Evolutionary conservation across 2,329 filamentous ascomycete species (phyloP), one percentile per base, ranked within the genome.

Genomic region (Ilyonectria destructans): DNA sequence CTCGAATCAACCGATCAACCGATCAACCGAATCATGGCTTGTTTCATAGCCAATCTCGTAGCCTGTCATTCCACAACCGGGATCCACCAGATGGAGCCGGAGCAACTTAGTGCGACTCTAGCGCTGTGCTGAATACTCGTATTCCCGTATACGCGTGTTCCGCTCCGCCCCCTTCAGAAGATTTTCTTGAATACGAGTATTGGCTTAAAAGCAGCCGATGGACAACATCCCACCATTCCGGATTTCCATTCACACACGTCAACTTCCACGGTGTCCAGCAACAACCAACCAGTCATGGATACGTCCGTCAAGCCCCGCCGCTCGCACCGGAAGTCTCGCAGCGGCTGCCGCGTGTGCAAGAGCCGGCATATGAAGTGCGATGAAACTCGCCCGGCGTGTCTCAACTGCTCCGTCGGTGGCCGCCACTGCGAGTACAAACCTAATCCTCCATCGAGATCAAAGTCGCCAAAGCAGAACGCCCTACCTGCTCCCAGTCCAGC

Each of bases 291-390:
- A 8, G 2, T 13, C 15, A 15, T 6, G 4, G 37, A 43, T 43
- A 10, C 21, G 1, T 7, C 57, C 8, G 23, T 45, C 17, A 65
- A 68, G 29, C 57, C 29, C n/a, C 68, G 68, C 29, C 65, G 62
- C 37, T 43, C 58, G 3, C 68, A 71, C n/a, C 58, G 59, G 15
- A 71, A 71, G 56, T 71, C 69, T 40, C 69, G 69, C 7, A 62
- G 61, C 21, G 69, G 69, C 8, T 71, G 69, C 46, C 26, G 35
- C 5, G 58, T 68, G 1, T 71, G 68, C 40, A 71, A 71, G 26
- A 48, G 61, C 21, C 61, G 69, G 12, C 69, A 70, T 23, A 68
- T 69, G 12, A 70, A 68, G 13, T 71, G 68, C 45, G 69, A 71
- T 3, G 68, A 71, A 37, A 45, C 43, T 3, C 61, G 59, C 6